Conservation (phyloP, 768 basidiomycete species). For the Termitomyces sp. region DNA sequence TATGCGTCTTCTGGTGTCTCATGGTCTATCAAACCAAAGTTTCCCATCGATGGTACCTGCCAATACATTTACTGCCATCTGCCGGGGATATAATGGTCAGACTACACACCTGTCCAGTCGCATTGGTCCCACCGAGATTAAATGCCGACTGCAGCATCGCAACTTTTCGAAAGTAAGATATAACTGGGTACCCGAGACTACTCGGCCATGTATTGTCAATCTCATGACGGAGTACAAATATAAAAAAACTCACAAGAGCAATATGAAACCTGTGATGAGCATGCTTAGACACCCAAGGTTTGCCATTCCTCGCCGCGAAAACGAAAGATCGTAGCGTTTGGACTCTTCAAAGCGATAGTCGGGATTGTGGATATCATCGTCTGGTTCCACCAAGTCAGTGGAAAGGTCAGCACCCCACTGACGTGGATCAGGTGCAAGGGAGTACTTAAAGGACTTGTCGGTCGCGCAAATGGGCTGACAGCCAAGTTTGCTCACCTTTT, state of each 20-base stretch:
- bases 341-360: slow-evolving; percentile 25
- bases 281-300: slow-evolving; percentile 69
- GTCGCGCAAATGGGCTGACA: background rate
- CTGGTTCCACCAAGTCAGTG: slow-evolving; percentile 50
- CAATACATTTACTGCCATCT: background rate
- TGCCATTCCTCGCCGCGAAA: slow-evolving; percentile 56
- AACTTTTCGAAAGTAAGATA: slow-evolving; percentile 17
- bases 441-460: slow-evolving; percentile 36
- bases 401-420: slow-evolving; percentile 60
- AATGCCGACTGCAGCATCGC: slow-evolving; percentile 9
- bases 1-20: slow-evolving; percentile 55
- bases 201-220: background rate
- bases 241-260: slow-evolving; percentile 50
- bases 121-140: slow-evolving; percentile 55
- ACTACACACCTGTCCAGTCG: slow-evolving; percentile 50
- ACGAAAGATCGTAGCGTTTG: slow-evolving; percentile 33
- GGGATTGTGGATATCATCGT: slow-evolving; percentile 73
- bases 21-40: slow-evolving; percentile 51
- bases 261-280: slow-evolving; percentile 39
- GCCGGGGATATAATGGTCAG: slow-evolving; percentile 15
- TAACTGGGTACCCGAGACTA: slow-evolving; percentile 46
- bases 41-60: slow-evolving; percentile 61
- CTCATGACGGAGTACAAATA: background rate
- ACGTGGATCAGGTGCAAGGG: slow-evolving; percentile 59
- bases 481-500: slow-evolving; percentile 28